Evolutionary conservation across 805 yeast species (phyloP).

Genomic region (Spathaspora gorwiae): DNA sequence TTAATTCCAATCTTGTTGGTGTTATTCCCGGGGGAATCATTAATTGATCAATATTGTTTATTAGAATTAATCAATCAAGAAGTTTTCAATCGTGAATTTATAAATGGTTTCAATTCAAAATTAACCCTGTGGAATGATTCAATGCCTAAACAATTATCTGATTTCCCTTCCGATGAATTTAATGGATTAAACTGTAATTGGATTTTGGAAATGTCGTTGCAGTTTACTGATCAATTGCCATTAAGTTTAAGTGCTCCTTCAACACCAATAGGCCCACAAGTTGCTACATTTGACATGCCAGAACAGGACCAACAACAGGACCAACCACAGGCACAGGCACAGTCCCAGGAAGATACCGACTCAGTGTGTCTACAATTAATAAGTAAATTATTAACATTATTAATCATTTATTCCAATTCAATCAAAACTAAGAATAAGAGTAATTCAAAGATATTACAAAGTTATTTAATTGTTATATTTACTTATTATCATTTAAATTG

Average conservation of each 20-base stretch:
- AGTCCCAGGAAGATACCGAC: neutral
- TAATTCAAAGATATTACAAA: slow-evolving; percentile 24
- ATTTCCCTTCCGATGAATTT: slow-evolving; percentile 20
- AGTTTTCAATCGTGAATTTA: slow-evolving; percentile 24
- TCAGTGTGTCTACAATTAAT: slow-evolving; percentile 25
- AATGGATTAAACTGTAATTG: slow-evolving; percentile 24
- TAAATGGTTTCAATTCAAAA: slow-evolving; percentile 20
- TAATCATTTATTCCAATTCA: slow-evolving; percentile 32
- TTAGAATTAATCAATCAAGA: slow-evolving; percentile 31
- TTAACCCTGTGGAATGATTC: slow-evolving; percentile 26
- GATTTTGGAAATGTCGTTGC: slow-evolving; percentile 31
- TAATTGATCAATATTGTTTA: slow-evolving; percentile 24
- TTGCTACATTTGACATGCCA: slow-evolving; percentile 12
- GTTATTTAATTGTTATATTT: slow-evolving; percentile 29
- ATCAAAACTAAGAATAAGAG: slow-evolving; percentile 26
- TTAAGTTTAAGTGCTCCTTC: slow-evolving; percentile 42
- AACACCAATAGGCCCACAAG: slow-evolving; percentile 22
- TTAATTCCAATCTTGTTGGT: slow-evolving; percentile 34
- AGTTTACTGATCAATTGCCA: slow-evolving; percentile 39
- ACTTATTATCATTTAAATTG: slow-evolving; percentile 40
- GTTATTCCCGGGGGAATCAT: slow-evolving; percentile 21
- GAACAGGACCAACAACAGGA: neutral
- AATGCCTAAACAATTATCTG: slow-evolving; percentile 16
- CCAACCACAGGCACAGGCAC: neutral
- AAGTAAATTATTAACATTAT: slow-evolving; percentile 29